These are phyloP conservation scores for Parascedosporium putredinis DNA, from an alignment of 2,329 filamentous ascomycete genomes.

Conservation along the genomic window DNA sequence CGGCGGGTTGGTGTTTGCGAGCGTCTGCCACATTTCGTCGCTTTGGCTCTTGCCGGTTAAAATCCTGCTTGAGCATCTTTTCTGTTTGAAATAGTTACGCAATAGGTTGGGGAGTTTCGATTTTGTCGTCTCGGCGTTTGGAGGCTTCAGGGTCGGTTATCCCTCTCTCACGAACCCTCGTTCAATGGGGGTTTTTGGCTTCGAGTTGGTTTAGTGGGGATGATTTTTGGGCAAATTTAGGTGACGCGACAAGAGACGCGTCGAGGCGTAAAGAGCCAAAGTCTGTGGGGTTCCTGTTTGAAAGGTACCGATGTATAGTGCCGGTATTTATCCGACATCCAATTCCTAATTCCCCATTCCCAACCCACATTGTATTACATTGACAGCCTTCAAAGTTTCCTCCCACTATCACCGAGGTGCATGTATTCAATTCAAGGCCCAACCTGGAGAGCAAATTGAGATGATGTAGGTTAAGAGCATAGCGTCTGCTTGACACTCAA, in stretches of 20 bases:
- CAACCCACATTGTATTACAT: too few species aligned
- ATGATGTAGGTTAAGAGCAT: too few species aligned
- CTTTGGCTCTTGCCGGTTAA: slow-evolving; percentile 54
- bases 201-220: background rate
- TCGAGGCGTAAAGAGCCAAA: background rate
- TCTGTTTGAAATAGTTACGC: background rate
- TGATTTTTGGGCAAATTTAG: background rate
- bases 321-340: background rate
- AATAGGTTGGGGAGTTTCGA: background rate
- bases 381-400: too few species aligned
- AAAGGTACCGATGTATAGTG: background rate
- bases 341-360: background rate
- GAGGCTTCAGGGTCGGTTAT: too few species aligned
- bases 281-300: background rate
- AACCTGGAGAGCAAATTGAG: too few species aligned
- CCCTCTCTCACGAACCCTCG: too few species aligned
- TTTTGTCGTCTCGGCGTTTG: too few species aligned
- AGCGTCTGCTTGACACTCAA: too few species aligned
- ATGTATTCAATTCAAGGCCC: too few species aligned
- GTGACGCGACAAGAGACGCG: slow-evolving; percentile 2
- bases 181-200: background rate
- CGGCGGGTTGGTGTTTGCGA: slow-evolving; percentile 79
- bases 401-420: too few species aligned
- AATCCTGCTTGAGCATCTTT: slow-evolving; percentile 39
- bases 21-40: slow-evolving; percentile 65